A percentile compares a stretch with the other conserved stretches of the same genome.
These are phyloP conservation scores for Mucor sp. DNA, from an alignment of 371 early-diverging fungal genomes.

Conservation along the genomic window DNA sequence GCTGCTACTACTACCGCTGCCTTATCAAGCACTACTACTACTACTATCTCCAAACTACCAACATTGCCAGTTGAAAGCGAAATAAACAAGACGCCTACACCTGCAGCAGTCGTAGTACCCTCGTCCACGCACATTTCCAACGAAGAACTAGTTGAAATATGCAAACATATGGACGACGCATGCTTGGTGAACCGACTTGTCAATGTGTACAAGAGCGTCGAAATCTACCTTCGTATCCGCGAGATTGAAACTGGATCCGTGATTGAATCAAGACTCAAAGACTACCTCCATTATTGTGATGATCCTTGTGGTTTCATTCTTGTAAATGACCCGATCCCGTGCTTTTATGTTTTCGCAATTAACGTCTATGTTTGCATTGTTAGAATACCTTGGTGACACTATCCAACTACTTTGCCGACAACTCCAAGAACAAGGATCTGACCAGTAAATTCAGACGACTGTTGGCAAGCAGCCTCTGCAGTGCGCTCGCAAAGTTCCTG, in stretches of 20 bases:
- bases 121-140: conserved; percentile 9
- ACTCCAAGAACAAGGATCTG: conserved; percentile 23
- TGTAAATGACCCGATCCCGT: conserved; percentile 19
- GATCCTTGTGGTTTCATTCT: conserved; percentile 39
- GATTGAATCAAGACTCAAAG: conserved; percentile 28
- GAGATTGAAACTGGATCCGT: conserved; percentile 31
- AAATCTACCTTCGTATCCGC: conserved; percentile 33
- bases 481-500: conserved; percentile 25
- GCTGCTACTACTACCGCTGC: too few species aligned
- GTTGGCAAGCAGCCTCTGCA: conserved; percentile 26
- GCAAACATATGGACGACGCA: conserved; percentile 23
- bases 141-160: conserved; percentile 26
- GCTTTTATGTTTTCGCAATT: neutral
- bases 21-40: neutral
- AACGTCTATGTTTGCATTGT: neutral
- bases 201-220: conserved; percentile 33
- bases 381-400: conserved; percentile 11
- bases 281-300: conserved; percentile 23
- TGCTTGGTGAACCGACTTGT: conserved; percentile 24
- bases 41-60: neutral
- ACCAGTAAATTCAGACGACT: conserved; percentile 34
- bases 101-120: neutral
- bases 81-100: neutral
- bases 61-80: neutral
- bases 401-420: conserved; percentile 21